phyloP scores from a whole-genome alignment of 768 basidiomycete species.

The Scleroderma citrinum region DNA sequence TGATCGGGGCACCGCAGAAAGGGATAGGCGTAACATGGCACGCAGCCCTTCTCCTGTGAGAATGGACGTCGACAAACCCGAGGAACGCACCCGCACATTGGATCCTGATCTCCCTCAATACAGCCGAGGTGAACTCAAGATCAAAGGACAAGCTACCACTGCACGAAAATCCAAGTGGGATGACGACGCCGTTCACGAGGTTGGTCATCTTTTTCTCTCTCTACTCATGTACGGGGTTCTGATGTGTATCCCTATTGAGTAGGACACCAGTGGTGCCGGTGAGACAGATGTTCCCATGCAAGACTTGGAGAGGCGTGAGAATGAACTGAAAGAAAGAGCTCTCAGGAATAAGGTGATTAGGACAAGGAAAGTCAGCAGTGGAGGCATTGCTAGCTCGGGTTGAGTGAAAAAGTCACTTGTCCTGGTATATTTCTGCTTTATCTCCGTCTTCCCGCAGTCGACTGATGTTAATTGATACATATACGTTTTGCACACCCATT shows the following conservation, averaged over 20 bases:
- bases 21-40: constrained; percentile 8
- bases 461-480: constrained; percentile 16
- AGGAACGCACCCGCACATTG: constrained; percentile 16
- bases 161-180: constrained; percentile 53
- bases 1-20: too few species aligned
- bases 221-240: not conserved
- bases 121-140: constrained; percentile 53
- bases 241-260: constrained; percentile 14
- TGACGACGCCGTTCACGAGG: constrained; percentile 28
- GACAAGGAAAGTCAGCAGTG: constrained; percentile 49
- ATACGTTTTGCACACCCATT: not conserved
- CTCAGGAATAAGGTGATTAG: constrained; percentile 78
- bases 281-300: constrained; percentile 11
- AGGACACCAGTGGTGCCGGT: constrained; percentile 10
- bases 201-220: constrained; percentile 10
- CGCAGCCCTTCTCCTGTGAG: constrained; percentile 21
- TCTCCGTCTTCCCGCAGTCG: constrained; percentile 10
- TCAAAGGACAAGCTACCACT: constrained; percentile 64
- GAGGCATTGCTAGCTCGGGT: constrained; percentile 14
- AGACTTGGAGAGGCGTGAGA: constrained; percentile 67
- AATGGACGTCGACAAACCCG: constrained; percentile 21
- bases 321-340: constrained; percentile 75
- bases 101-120: constrained; percentile 28
- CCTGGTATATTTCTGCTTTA: constrained; percentile 12
- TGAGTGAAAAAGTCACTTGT: constrained; percentile 9